phyloP scores from a whole-genome alignment of 441 rosid species.

The Gossypium davidsonii region DNA sequence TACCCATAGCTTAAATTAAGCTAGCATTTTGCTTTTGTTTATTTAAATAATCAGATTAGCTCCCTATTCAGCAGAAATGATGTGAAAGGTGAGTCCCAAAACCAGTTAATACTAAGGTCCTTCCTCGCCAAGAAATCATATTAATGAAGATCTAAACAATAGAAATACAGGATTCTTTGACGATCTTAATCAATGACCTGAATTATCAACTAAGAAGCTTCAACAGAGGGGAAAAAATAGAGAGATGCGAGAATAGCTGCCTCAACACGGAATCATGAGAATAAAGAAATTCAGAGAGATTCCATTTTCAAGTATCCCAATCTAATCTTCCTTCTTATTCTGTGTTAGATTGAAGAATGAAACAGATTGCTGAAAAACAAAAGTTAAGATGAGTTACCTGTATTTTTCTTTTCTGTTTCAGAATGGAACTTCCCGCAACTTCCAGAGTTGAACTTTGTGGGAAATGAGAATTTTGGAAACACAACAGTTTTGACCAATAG shows the following conservation, averaged over 20 bases:
- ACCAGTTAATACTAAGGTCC: not conserved
- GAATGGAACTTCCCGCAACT: not conserved
- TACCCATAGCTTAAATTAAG: not conserved
- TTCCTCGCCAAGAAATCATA: not conserved
- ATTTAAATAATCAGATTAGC: not conserved
- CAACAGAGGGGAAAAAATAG: not conserved
- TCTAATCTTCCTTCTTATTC: not conserved
- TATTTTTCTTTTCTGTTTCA: not conserved
- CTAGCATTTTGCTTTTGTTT: not conserved
- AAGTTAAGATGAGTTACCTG: not conserved
- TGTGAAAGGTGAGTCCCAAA: not conserved
- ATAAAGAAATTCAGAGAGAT: not conserved
- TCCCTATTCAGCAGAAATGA: not conserved
- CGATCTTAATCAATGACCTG: not conserved
- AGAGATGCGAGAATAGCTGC: conserved; percentile 3
- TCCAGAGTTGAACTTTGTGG: not conserved
- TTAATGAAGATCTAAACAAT: not conserved
- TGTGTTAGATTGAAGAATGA: not conserved
- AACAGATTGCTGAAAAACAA: not conserved
- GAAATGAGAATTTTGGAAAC: not conserved
- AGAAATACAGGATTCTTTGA: not conserved
- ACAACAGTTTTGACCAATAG: not conserved
- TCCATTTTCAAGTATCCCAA: not conserved
- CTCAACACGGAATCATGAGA: not conserved
- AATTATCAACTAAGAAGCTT: not conserved